A percentile compares a stretch with the other conserved stretches of the same genome.
Evolutionary conservation across 257 asterid species (phyloP).

Genomic region (Solanum lycopersicoides): DNA sequence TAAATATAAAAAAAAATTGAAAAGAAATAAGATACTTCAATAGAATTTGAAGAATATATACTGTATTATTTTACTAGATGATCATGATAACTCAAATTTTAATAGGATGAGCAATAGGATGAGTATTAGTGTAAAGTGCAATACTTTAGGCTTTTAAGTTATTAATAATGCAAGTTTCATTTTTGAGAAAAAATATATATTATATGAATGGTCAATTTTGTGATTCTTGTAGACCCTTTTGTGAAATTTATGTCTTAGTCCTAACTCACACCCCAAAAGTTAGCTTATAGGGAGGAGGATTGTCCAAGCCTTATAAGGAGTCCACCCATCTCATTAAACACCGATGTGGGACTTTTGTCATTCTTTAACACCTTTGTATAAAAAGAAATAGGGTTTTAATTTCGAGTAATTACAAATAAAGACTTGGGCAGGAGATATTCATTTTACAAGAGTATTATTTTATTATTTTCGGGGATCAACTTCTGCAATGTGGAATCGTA

Average conservation of each 20-base stretch:
- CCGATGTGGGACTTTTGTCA: too few relatives aligned
- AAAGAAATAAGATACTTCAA: background rate
- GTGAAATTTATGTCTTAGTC: too few relatives aligned
- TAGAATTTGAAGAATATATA: too few relatives aligned
- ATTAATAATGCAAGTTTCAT: background rate
- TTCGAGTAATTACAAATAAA: too few relatives aligned
- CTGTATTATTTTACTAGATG: background rate
- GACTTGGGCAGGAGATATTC: too few relatives aligned
- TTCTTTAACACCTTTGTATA: background rate
- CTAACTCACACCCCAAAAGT: too few relatives aligned
- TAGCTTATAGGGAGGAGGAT: too few relatives aligned
- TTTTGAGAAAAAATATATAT: background rate
- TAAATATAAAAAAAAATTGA: too few relatives aligned
- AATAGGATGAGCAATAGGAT: background rate
- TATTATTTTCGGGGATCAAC: background rate
- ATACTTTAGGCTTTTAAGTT: background rate
- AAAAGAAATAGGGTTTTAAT: background rate
- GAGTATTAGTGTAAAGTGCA: background rate
- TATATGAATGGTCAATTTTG: background rate
- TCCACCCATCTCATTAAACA: too few relatives aligned
- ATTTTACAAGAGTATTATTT: too few relatives aligned
- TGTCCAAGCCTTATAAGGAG: too few relatives aligned
- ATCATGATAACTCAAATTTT: background rate
- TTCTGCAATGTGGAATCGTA: background rate
- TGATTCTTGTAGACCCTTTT: background rate